Evolutionary conservation across 768 basidiomycete genomes (phyloP), one percentile per base, ranked within the genome.

Genomic region (Saitozyma podzolica): DNA sequence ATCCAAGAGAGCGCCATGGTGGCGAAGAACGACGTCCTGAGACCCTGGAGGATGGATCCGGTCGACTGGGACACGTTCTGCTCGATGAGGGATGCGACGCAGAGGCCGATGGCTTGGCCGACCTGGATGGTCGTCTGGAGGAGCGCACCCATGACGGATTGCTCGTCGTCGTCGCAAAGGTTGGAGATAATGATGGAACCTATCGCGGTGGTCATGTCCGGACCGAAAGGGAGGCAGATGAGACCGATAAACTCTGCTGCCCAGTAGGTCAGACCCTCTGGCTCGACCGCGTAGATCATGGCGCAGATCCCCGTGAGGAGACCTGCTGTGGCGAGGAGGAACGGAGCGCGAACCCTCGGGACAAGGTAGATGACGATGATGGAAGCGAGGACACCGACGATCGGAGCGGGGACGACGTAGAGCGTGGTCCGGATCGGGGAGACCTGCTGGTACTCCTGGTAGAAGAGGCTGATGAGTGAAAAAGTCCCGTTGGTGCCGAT

Each of bases 261-360:
- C 73, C 71, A 77, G 48, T 72, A 77, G 20, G 37, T 71, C 9
- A 58, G 52, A 7, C 64, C 69, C 0, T 61, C 20, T 6, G 73
- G 73, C 50, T 61, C 50, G 2, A 71, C 60, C 16, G 73, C 73
- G 54, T 66, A 73, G 5, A 77, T 48, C 42, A 66, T 40, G n/a
- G 60, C 54, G 20, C 42, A 40, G 19, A 50, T 10, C 1, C 53
- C 19, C 10, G 63, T 65, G 9, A 58, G 49, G 20, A 65, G 51
- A 5, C 66, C 61, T n/a, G 65, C 62, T 13, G 57, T 45, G 7
- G 67, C 50, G 9, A 72, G 42, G 8, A 72, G 55, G 14, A 60
- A 55, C 13, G 62, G 56, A 0, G 65, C 67, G 8, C 54, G 50
- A 6, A 72, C 51, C 39, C 62, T 45, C 4, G 65, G 61, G 3